These are phyloP conservation scores for Nelumbo lutea DNA, from an alignment of 164 flowering plant species.

Conservation along the genomic window DNA sequence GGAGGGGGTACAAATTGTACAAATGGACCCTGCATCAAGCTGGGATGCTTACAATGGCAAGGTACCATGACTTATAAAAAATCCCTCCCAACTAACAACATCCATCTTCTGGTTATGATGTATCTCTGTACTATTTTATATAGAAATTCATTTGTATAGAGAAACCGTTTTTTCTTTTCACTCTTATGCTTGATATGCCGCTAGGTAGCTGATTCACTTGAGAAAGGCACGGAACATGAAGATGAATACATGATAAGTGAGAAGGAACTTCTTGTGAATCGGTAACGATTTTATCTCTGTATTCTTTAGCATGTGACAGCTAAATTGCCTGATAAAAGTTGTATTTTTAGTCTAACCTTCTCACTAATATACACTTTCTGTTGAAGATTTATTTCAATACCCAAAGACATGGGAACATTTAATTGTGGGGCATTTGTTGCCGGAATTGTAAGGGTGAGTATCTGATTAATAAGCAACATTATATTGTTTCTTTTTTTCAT, in stretches of 20 bases:
- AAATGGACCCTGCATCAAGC: too few relatives aligned
- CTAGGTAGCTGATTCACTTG: slow-evolving; percentile 98
- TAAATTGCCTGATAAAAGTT: too few relatives aligned
- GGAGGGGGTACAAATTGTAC: too few relatives aligned
- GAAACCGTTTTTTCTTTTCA: neutral
- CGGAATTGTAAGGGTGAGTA: slow-evolving; percentile 88
- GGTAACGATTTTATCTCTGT: slow-evolving; percentile 32
- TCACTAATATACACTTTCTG: neutral
- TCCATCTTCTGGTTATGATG: neutral
- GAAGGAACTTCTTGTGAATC: slow-evolving; percentile 93
- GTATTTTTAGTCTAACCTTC: slow-evolving; percentile 2
- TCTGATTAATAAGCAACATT: neutral
- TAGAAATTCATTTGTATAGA: neutral
- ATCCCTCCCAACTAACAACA: too few relatives aligned
- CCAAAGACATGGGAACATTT: slow-evolving; percentile 99
- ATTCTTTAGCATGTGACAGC: neutral
- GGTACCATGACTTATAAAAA: too few relatives aligned
- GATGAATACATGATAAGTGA: slow-evolving; percentile 99
- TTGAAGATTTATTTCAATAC: slow-evolving; percentile 87
- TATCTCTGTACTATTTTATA: neutral
- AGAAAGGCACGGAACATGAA: slow-evolving; percentile 99
- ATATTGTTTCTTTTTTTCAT: neutral
- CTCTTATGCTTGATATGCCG: neutral
- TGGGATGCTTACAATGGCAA: too few relatives aligned
- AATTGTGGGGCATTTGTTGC: slow-evolving; percentile 99